Percentiles rank a stretch among this genome's conserved stretches.
phyloP scores from a whole-genome alignment of 2,329 filamentous ascomycete species.

The Verticillium zaregamsianum region DNA sequence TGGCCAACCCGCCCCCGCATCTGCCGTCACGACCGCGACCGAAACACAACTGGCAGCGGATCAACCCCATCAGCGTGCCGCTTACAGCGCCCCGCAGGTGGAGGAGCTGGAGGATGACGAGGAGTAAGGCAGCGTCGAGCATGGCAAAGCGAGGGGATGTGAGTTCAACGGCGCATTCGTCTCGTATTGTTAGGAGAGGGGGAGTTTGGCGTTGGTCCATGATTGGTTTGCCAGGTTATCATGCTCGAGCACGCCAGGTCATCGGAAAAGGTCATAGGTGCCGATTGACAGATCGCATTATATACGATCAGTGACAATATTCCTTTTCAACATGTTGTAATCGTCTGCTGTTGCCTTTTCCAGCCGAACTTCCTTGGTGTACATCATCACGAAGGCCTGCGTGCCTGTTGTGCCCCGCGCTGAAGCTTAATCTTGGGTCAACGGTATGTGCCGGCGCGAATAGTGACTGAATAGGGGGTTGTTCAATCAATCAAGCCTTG shows the following conservation, averaged over 20 bases:
- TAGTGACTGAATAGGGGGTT: too few species aligned
- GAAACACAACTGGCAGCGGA: conserved; percentile 48
- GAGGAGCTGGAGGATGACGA: conserved; percentile 50
- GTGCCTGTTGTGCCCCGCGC: too few species aligned
- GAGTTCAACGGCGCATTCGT: not conserved
- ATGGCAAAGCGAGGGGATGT: not conserved
- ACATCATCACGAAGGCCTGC: too few species aligned
- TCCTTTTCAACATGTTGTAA: not conserved
- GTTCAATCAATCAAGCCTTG: too few species aligned
- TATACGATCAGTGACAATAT: not conserved
- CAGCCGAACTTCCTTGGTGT: too few species aligned
- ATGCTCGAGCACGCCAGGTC: not conserved
- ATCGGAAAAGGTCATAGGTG: not conserved
- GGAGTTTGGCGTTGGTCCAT: conserved; percentile 2
- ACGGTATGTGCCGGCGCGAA: too few species aligned
- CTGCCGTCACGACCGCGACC: conserved; percentile 53
- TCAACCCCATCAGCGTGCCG: conserved; percentile 31
- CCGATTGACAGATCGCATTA: not conserved
- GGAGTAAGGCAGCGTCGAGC: conserved; percentile 4
- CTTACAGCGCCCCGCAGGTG: conserved; percentile 48
- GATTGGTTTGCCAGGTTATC: not conserved
- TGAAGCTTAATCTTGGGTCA: too few species aligned
- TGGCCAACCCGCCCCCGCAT: conserved; percentile 47
- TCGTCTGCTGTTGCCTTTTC: not conserved
- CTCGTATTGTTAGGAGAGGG: not conserved